Conservation (phyloP, 495 filamentous ascomycete species). For the Penicillium soppii region DNA sequence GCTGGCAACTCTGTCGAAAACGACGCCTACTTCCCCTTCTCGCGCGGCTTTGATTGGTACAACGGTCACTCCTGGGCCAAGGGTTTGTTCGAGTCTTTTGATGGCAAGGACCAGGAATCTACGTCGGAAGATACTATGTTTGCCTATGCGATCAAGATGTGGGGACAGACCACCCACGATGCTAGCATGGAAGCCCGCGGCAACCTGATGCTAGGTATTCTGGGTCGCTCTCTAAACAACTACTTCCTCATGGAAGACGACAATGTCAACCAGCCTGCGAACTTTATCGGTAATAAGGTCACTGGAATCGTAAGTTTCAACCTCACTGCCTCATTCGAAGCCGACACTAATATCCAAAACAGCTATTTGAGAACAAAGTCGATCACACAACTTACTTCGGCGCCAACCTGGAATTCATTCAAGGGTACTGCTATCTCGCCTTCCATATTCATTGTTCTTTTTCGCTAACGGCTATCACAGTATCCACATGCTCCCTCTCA, state of each 20-base stretch:
- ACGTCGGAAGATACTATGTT: conserved; percentile 89
- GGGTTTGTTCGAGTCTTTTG: conserved; percentile 84
- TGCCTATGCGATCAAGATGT: conserved; percentile 90
- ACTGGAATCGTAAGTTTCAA: conserved; percentile 69
- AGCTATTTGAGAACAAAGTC: conserved; percentile 94
- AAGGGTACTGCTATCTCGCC: conserved; percentile 54
- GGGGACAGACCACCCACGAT: conserved; percentile 76
- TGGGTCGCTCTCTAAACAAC: conserved; percentile 64
- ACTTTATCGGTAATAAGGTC: conserved; percentile 82
- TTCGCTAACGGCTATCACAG: conserved; percentile 28
- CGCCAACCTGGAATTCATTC: conserved; percentile 72
- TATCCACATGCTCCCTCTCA: conserved; percentile 94
- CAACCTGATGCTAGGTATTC: conserved; percentile 79
- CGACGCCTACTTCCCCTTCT: conserved; percentile 82
- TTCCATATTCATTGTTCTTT: background rate
- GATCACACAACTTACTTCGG: conserved; percentile 97
- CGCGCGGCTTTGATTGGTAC: conserved; percentile 89
- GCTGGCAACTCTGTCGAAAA: conserved; percentile 69
- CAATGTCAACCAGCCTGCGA: conserved; percentile 73
- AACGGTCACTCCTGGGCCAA: conserved; percentile 96
- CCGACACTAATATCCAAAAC: conserved; percentile 12
- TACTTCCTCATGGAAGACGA: conserved; percentile 76
- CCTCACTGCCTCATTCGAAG: background rate
- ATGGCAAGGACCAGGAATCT: conserved; percentile 92
- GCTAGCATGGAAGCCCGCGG: conserved; percentile 80